Evolutionary conservation across 768 basidiomycete genomes (phyloP), one percentile per base, ranked within the genome.

Genomic region (Naematelia aurantialba): DNA sequence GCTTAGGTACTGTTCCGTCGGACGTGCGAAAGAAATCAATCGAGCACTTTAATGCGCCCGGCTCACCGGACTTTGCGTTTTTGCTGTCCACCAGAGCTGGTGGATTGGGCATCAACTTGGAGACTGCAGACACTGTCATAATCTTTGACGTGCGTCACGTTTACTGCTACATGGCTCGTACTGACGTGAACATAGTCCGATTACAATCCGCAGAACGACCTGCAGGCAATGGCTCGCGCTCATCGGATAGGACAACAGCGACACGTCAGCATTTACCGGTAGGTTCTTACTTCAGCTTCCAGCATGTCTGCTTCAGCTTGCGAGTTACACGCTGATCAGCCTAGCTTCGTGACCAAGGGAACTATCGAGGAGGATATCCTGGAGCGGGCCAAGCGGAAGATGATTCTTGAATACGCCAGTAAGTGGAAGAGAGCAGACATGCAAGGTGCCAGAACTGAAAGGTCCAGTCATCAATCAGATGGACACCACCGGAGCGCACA

Each of bases 381-480:
- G 47, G 94, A 99, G 79, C 84, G 94, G 52, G 96, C 96, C 11
- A 93, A 93, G 83, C 90, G 91, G 81, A 98, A 99, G 81, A 98
- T 98, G 96, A 91, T 98, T 45, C 81, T 99, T 63, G 96, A 99
- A 78, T 96, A 98, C 81, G 96, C 96, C 45, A 97, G 93, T 97
- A 78, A 75, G 92, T 88, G 26, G 17, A 5, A 47, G 8, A 21
- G 10, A 5, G 46, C 8, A 19, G 8, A 21, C 44, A 34, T 13
- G 22, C 13, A 1, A 21, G 3, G 5, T n/a, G n/a, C n/a, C n/a
- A n/a, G 14, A 14, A 31, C 59, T 44, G 54, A 56, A 39, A 45
- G n/a, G 55, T 45, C n/a, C 76, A 96, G 92, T 99, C 80, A 97
- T 99, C 81, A 96, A 97, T 79, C 94, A 98, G 79, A 96, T 98